phyloP scores from a whole-genome alignment of 192 early-diverging fungal genomes.

The Coemansia sp. region DNA sequence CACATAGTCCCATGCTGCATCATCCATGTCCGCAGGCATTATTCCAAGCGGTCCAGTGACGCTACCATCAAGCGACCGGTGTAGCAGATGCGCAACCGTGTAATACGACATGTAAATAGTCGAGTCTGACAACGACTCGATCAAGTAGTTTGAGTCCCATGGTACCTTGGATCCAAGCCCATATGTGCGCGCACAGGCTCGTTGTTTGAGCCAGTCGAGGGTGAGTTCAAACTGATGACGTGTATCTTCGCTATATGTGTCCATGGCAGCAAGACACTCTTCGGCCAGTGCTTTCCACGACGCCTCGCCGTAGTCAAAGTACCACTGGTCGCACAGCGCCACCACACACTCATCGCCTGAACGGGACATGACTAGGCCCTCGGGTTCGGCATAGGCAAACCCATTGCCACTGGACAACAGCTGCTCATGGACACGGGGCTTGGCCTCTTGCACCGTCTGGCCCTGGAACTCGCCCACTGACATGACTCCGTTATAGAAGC shows the following conservation, averaged over 20 bases:
- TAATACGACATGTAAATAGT: slow-evolving; percentile 99
- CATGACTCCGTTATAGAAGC: slow-evolving; percentile 92
- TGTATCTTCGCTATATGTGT: slow-evolving; percentile 78
- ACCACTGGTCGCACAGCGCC: slow-evolving; percentile 96
- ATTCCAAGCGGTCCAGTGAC: slow-evolving; percentile 75
- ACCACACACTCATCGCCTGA: slow-evolving; percentile 98
- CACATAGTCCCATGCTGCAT: slow-evolving; percentile 91
- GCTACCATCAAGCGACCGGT: slow-evolving; percentile 82
- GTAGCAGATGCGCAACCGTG: slow-evolving; percentile 90
- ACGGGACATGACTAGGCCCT: slow-evolving; percentile 86
- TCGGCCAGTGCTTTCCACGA: slow-evolving; percentile 76
- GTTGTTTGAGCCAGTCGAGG: slow-evolving; percentile 91
- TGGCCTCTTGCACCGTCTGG: slow-evolving; percentile 87
- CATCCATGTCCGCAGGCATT: slow-evolving; percentile 81
- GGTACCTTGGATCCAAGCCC: slow-evolving; percentile 92
- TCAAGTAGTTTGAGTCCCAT: slow-evolving; percentile 89
- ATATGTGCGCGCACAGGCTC: slow-evolving; percentile 94
- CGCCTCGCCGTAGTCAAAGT: slow-evolving; percentile 94
- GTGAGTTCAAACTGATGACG: slow-evolving; percentile 82
- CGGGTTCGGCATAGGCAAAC: slow-evolving; percentile 94
- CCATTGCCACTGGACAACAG: slow-evolving; percentile 72
- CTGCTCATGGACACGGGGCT: slow-evolving; percentile 73
- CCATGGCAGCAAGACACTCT: slow-evolving; percentile 77
- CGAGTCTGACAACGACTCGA: slow-evolving; percentile 96
- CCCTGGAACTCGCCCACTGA: slow-evolving; percentile 80